Base-by-base conservation (phyloP, 139 green algal genomes). In the Haematococcus lacustris region DNA sequence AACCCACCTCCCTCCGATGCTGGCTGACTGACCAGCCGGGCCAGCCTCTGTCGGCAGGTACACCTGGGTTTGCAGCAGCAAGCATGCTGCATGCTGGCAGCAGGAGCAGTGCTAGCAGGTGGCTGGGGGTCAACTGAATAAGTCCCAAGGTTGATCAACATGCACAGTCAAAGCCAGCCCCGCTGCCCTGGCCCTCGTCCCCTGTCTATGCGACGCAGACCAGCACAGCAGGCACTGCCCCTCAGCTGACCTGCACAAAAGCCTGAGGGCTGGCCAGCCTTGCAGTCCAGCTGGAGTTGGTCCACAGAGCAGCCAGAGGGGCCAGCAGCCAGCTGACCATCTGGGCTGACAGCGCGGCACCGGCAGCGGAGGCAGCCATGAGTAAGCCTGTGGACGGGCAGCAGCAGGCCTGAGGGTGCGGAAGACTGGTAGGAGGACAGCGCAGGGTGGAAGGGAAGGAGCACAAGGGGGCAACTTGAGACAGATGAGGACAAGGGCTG, bases 321-420 rank as follows among this genome's bases (percentile, higher is more conserved):
- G 74, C 62, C 59, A 94, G 80, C 68, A 86, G 78, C 73, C 79
- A 81, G 63, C 83, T 69, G 38, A 89, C 59, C 39, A 88, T 78
- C 79, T 90, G 78, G 2, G 37, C 66, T 53, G 88, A 81, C 28
- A 88, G 64, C 30, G 71, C 21, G 4, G 76, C 37, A 0, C 75
- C 30, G 32, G 68, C 82, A 0, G 64, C 78, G 21, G 61, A 35
- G 13, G 81, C 76, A 0, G 86, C 86, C 0, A 76, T 75, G 47
- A 73, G 50, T 50, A 73, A 34, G 30, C 68, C 68, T 73, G 68
- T 28, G 13, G 13, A 57, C 21, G 21, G 21, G 13, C 13, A 57
- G 47, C 47, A 57, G 21, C 13, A 13, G 13, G 21, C 47, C 47
- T 57, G 13, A 57, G 47, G 21, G 47, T 13, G 47, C 13, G 47